phyloP scores from a whole-genome alignment of 768 basidiomycete genomes.

The Tylopilus rubrobrunneus region DNA sequence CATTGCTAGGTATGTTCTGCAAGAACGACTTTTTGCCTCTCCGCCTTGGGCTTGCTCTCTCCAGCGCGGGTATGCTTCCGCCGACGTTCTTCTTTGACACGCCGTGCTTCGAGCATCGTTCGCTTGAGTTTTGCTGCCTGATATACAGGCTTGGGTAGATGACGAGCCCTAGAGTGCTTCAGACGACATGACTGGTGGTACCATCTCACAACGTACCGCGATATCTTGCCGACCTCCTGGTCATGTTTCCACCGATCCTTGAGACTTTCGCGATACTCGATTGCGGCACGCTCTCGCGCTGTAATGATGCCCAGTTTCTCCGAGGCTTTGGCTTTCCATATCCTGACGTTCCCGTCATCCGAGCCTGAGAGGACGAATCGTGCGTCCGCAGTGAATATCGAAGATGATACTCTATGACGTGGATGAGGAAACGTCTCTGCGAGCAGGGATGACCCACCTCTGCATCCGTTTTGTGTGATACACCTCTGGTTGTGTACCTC shows the following conservation, averaged over 20 bases:
- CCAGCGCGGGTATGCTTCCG: constrained; percentile 86
- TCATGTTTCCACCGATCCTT: constrained; percentile 88
- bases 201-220: constrained; percentile 51
- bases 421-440: background rate
- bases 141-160: constrained; percentile 89
- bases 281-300: constrained; percentile 82
- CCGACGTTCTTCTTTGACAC: constrained; percentile 91
- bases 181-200: constrained; percentile 2
- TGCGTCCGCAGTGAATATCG: constrained; percentile 85
- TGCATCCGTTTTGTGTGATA: constrained; percentile 99
- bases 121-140: constrained; percentile 83
- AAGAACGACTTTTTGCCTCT: constrained; percentile 84
- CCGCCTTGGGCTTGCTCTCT: constrained; percentile 83
- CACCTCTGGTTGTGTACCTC: constrained; percentile 77
- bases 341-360: constrained; percentile 90
- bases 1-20: constrained; percentile 56
- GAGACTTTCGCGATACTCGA: constrained; percentile 89
- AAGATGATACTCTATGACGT: constrained; percentile 70
- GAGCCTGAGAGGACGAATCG: constrained; percentile 89
- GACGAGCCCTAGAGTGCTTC: constrained; percentile 52
- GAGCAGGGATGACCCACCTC: constrained; percentile 46
- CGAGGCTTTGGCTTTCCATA: constrained; percentile 93
- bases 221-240: constrained; percentile 72
- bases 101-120: constrained; percentile 86
- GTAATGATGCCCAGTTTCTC: constrained; percentile 91